phyloP scores from a whole-genome alignment of 306 rosid genomes.

The Medicago arabica region DNA sequence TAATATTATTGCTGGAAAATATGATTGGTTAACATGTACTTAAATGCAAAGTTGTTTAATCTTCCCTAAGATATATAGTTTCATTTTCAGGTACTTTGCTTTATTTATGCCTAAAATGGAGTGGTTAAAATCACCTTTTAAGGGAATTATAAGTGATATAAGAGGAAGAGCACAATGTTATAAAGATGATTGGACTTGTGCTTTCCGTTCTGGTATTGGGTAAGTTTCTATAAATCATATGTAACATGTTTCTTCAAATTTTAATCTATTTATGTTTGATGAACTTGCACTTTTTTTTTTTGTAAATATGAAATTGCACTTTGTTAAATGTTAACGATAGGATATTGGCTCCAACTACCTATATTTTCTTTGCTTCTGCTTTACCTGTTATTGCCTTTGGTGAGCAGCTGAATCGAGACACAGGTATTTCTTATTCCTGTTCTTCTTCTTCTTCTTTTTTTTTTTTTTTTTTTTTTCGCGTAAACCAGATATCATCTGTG shows the following conservation, averaged over 20 bases:
- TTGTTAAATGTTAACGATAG: too few species aligned
- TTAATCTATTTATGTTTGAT: background rate
- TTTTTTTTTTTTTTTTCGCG: too few species aligned
- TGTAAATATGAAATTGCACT: too few species aligned
- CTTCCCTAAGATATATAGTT: background rate
- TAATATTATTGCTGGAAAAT: too few species aligned
- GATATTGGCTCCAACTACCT: conserved; percentile 67
- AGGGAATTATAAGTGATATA: conserved; percentile 59
- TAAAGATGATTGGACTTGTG: conserved; percentile 67
- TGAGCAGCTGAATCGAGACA: conserved; percentile 61
- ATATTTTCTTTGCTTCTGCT: conserved; percentile 72
- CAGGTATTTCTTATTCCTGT: conserved; percentile 43
- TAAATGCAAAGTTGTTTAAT: background rate
- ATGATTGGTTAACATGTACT: background rate
- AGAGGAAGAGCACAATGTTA: conserved; percentile 65
- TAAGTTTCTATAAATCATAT: conserved; percentile 30
- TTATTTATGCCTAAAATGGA: conserved; percentile 48
- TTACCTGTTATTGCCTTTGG: conserved; percentile 75
- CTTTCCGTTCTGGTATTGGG: conserved; percentile 69
- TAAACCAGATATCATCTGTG: too few species aligned
- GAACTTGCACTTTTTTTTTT: background rate
- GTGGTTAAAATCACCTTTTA: conserved; percentile 56
- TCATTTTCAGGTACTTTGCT: background rate
- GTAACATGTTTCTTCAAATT: background rate
- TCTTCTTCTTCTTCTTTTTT: too few species aligned